Evolutionary conservation across 352 stramenopile genomes (phyloP).

Genomic region (Globisporangium heterothallicum): DNA sequence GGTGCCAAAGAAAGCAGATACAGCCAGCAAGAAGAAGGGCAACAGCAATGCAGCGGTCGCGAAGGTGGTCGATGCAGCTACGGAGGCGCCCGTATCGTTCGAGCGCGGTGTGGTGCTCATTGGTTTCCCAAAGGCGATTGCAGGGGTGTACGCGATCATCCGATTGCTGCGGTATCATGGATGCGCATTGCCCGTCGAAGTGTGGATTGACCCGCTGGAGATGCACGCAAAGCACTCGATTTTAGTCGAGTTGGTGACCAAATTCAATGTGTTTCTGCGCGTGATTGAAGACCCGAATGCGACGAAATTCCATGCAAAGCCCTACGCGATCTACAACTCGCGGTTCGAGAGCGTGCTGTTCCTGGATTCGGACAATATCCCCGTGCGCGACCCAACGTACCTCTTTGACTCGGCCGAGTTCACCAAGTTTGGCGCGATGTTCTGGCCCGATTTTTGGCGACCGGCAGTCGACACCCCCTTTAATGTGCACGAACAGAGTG

Average conservation of each 20-base stretch:
- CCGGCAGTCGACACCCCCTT: conserved; percentile 52
- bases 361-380: conserved; percentile 81
- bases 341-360: conserved; percentile 75
- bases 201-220: conserved; percentile 49
- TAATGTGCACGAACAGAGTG: conserved; percentile 68
- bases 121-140: conserved; percentile 59
- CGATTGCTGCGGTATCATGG: conserved; percentile 40
- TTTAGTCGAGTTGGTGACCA: conserved; percentile 38
- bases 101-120: conserved; percentile 62
- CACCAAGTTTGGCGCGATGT: conserved; percentile 50
- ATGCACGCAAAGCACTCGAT: conserved; percentile 58
- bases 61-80: background rate
- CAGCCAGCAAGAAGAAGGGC: conserved; percentile 2
- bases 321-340: conserved; percentile 72
- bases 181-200: conserved; percentile 41
- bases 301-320: conserved; percentile 73
- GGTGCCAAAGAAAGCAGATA: conserved; percentile 4
- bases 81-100: conserved; percentile 11
- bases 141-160: conserved; percentile 67
- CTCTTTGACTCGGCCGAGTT: conserved; percentile 72
- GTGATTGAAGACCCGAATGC: conserved; percentile 53
- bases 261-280: conserved; percentile 53
- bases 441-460: conserved; percentile 86
- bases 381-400: conserved; percentile 72
- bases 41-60: background rate